Percentiles rank a stretch among this genome's conserved stretches.
These are phyloP conservation scores for Starmerella apicola DNA, from an alignment of 805 yeast genomes.

Conservation along the genomic window DNA sequence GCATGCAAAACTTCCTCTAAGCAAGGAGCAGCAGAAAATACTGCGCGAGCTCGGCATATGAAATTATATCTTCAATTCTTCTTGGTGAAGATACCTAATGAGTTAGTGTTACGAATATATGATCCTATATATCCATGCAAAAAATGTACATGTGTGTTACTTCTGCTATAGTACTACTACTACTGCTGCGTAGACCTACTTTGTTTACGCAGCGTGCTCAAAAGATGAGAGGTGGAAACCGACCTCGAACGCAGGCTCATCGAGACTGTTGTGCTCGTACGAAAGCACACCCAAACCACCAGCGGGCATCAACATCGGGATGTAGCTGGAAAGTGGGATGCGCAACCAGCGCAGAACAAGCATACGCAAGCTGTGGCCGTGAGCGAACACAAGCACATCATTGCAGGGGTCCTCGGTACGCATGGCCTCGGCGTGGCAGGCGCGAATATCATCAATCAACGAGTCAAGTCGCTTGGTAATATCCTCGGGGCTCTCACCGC, in stretches of 20 bases:
- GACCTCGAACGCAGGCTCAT: constrained; percentile 76
- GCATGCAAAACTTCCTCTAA: constrained; percentile 30
- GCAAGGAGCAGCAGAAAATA: constrained; percentile 43
- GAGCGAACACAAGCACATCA: constrained; percentile 77
- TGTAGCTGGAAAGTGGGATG: constrained; percentile 46
- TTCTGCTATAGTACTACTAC: no score
- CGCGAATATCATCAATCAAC: constrained; percentile 51
- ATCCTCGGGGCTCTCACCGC: constrained; percentile 61
- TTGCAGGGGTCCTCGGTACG: constrained; percentile 35
- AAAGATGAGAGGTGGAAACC: constrained; percentile 31
- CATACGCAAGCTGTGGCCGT: constrained; percentile 85
- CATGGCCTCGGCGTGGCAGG: constrained; percentile 30
- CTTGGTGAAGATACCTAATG: no score
- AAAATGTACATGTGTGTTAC: no score
- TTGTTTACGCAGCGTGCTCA: constrained; percentile 14
- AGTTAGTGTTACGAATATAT: no score
- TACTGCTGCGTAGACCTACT: no score
- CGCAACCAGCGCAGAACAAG: constrained; percentile 83
- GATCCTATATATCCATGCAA: no score
- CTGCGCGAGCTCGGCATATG: constrained; percentile 33
- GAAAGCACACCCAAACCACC: constrained; percentile 91
- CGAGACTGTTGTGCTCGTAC: constrained; percentile 70
- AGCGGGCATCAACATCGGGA: constrained; percentile 77
- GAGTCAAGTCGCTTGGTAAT: constrained; percentile 63
- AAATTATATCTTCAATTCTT: no score